phyloP scores from a whole-genome alignment of 805 yeast genomes.

The Nakazawaea ambrosiae region DNA sequence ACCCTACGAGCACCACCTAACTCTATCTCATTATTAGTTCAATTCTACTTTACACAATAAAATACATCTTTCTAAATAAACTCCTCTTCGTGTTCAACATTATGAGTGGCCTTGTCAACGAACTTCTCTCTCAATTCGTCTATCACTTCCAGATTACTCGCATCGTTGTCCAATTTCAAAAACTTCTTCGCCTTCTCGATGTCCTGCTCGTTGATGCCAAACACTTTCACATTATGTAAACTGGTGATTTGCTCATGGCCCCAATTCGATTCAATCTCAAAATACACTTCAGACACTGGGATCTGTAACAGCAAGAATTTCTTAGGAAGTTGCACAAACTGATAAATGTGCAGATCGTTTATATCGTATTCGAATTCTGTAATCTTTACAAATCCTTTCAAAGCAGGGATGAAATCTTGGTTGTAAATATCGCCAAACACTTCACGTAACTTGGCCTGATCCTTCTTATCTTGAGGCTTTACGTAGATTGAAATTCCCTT shows the following conservation, averaged over 20 bases:
- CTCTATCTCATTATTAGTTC: no score
- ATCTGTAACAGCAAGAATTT: conserved; percentile 5
- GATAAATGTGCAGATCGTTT: conserved; percentile 5
- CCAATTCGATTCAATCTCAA: conserved; percentile 12
- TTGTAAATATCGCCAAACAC: background rate
- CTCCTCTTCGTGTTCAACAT: no score
- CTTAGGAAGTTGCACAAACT: conserved; percentile 4
- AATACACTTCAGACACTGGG: conserved; percentile 5
- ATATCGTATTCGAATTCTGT: conserved; percentile 10
- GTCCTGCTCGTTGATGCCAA: conserved; percentile 9
- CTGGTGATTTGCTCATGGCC: conserved; percentile 8
- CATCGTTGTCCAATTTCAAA: background rate
- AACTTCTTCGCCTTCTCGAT: conserved; percentile 2
- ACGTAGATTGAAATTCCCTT: conserved; percentile 9
- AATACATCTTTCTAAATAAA: no score
- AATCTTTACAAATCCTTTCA: conserved; percentile 3
- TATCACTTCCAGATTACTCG: conserved; percentile 3
- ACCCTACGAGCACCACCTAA: no score
- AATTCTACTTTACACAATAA: no score
- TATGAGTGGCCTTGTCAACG: conserved; percentile 6
- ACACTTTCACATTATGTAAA: conserved; percentile 9
- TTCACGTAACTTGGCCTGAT: background rate
- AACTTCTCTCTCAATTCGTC: conserved; percentile 1
- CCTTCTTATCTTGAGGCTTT: background rate
- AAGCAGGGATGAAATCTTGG: conserved; percentile 5